A percentile compares a stretch with the other conserved stretches of the same genome.
Evolutionary conservation across 495 filamentous ascomycete genomes (phyloP).

Genomic region (Aspergillus kassunensis): DNA sequence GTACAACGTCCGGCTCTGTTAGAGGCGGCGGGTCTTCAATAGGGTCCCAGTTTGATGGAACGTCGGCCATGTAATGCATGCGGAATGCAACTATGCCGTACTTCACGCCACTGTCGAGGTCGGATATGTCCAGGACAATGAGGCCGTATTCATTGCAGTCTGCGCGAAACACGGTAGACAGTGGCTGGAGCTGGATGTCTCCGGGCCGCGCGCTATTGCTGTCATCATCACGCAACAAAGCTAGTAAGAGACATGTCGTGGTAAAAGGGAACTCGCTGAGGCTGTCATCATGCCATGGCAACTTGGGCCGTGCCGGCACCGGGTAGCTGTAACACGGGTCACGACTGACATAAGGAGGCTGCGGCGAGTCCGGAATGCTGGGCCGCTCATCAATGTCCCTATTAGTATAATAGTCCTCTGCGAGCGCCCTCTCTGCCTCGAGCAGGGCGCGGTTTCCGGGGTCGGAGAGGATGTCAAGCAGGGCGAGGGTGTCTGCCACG

Average conservation of each 20-base stretch:
- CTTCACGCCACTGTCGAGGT: constrained; percentile 15
- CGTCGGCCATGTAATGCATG: constrained; percentile 15
- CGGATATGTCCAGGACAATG: constrained; percentile 18
- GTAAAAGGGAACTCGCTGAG: constrained; percentile 16
- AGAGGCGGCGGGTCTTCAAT: constrained; percentile 11
- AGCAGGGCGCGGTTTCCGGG: constrained; percentile 16
- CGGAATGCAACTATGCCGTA: constrained; percentile 17
- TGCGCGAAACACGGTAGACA: constrained; percentile 16
- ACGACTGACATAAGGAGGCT: constrained; percentile 14
- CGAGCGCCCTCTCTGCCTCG: constrained; percentile 13
- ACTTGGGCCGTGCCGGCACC: constrained; percentile 9
- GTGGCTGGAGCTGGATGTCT: constrained; percentile 18
- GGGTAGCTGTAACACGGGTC: not conserved
- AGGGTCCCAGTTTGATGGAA: constrained; percentile 12
- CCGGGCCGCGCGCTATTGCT: constrained; percentile 6
- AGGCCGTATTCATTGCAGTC: constrained; percentile 21
- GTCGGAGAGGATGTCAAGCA: constrained; percentile 16
- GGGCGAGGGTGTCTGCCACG: constrained; percentile 15
- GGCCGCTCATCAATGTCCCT: constrained; percentile 8
- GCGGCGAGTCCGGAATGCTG: constrained; percentile 14
- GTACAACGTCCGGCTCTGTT: constrained; percentile 10
- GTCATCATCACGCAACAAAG: constrained; percentile 12
- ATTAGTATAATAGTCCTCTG: constrained; percentile 12
- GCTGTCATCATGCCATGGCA: constrained; percentile 16
- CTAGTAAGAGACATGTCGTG: constrained; percentile 17